Conservation (phyloP, 257 asterid genomes). For the Striga asiatica region DNA sequence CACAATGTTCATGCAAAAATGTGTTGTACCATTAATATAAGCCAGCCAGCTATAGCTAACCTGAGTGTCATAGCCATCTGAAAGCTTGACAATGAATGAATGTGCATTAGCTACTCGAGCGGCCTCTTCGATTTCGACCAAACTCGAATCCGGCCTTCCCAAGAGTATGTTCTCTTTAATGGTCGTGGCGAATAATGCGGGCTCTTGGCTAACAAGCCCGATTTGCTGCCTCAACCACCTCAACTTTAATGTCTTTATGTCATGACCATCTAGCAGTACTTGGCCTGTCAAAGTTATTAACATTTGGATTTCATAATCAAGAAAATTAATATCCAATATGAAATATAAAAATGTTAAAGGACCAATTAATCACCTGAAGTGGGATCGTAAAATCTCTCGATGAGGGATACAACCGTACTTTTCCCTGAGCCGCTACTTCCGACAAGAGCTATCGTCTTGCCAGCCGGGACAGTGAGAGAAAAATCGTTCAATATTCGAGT, state of each 20-base stretch:
- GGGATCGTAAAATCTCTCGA: conserved; percentile 89
- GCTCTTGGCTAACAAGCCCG: conserved; percentile 89
- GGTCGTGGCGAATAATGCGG: conserved; percentile 81
- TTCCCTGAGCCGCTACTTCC: conserved; percentile 94
- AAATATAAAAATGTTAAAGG: too few species aligned
- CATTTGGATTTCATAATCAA: too few species aligned
- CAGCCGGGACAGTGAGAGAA: conserved; percentile 57
- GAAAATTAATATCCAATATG: too few species aligned
- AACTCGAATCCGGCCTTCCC: conserved; percentile 61
- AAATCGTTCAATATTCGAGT: conserved; percentile 45
- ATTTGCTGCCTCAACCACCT: conserved; percentile 77
- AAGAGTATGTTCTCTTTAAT: conserved; percentile 70
- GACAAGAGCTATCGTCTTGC: conserved; percentile 77
- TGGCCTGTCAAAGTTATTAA: conserved; percentile 37
- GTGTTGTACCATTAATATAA: neutral
- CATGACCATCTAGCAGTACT: conserved; percentile 63
- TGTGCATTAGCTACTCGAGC: conserved; percentile 80
- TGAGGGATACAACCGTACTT: conserved; percentile 84
- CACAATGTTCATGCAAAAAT: neutral
- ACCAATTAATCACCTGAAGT: conserved; percentile 45
- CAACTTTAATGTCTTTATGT: conserved; percentile 51
- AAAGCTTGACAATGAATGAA: conserved; percentile 69
- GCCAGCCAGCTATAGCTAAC: conserved; percentile 21
- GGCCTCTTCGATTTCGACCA: conserved; percentile 65
- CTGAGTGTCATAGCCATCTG: conserved; percentile 80